phyloP scores from a whole-genome alignment of 345 rosid genomes.

The Gossypium arboreum region DNA sequence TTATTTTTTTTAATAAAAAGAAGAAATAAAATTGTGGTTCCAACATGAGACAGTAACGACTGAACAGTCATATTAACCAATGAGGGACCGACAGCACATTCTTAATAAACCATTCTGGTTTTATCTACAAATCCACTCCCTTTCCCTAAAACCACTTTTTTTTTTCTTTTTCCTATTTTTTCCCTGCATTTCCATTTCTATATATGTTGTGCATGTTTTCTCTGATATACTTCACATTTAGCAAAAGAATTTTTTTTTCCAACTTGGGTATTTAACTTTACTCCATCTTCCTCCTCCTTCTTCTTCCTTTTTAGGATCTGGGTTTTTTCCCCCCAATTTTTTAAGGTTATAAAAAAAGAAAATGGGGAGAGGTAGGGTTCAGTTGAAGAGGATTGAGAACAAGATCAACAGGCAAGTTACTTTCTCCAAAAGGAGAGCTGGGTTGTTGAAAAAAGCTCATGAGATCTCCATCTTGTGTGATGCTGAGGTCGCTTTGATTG shows the following conservation, averaged over 20 bases:
- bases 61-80: constrained; percentile 12
- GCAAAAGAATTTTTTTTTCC: constrained; percentile 8
- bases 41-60: constrained; percentile 6
- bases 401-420: constrained; percentile 79
- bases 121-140: constrained; percentile 6
- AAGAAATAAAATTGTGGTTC: background rate
- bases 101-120: constrained; percentile 29
- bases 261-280: background rate
- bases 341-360: background rate
- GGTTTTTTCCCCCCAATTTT: background rate
- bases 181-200: constrained; percentile 16
- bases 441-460: constrained; percentile 78
- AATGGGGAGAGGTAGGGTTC: constrained; percentile 91
- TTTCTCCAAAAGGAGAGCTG: constrained; percentile 69
- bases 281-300: background rate
- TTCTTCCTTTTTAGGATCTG: background rate
- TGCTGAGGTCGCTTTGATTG: constrained; percentile 72
- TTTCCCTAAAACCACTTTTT: constrained; percentile 13
- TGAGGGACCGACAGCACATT: constrained; percentile 30
- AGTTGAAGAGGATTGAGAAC: constrained; percentile 79
- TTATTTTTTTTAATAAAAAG: background rate
- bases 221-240: constrained; percentile 19
- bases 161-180: too few species aligned
- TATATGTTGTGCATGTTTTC: constrained; percentile 30
- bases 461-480: constrained; percentile 79